Conservation (phyloP, 75 land plant species). For the Larix kaempferi region DNA sequence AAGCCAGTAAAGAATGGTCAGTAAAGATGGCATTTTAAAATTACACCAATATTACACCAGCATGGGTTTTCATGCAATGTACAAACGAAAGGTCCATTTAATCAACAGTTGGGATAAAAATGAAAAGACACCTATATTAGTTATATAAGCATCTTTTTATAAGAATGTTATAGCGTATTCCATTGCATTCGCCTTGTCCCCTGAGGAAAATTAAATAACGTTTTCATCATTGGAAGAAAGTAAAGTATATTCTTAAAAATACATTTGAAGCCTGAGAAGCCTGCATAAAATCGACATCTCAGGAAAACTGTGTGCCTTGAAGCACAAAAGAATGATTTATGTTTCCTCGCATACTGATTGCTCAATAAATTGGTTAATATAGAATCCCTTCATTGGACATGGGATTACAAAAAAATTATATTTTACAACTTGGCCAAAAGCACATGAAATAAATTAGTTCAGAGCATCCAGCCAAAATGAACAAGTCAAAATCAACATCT, state of each 20-base stretch:
- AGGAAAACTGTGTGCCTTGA: conserved; percentile 2
- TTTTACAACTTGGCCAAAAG: conserved; percentile 10
- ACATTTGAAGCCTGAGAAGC: conserved; percentile 11
- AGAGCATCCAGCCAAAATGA: conserved; percentile 5
- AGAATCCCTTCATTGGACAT: conserved; percentile 10
- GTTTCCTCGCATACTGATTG: neutral
- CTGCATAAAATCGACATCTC: conserved; percentile 2
- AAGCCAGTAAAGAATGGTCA: neutral
- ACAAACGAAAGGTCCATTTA: neutral
- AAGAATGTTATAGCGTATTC: neutral
- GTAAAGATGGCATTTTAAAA: neutral
- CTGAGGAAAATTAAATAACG: neutral
- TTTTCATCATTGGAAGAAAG: neutral
- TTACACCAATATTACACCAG: neutral
- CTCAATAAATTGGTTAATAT: conserved; percentile 2
- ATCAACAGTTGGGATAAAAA: neutral
- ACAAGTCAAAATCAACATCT: conserved; percentile 5
- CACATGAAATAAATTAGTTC: conserved; percentile 1
- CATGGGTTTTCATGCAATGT: neutral
- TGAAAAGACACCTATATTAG: neutral
- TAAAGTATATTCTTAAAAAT: neutral
- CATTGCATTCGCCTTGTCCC: neutral
- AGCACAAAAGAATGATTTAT: conserved; percentile 3
- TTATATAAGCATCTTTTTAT: neutral
- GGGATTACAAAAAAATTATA: conserved; percentile 12